These are phyloP conservation scores for Cenchrus americanus DNA, from an alignment of 176 grass and related monocot genomes.

Conservation along the genomic window DNA sequence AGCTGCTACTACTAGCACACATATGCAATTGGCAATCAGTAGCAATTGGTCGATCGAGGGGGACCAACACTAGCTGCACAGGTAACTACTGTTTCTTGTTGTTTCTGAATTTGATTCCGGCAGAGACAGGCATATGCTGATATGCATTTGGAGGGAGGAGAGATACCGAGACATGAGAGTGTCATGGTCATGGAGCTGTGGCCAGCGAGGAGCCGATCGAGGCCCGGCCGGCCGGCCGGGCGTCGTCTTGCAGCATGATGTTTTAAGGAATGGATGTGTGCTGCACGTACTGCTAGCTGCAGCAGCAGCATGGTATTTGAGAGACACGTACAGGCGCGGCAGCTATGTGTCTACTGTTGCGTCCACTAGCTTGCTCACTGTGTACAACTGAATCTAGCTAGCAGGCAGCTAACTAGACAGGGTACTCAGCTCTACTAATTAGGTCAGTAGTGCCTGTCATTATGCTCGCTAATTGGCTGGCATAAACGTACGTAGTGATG, in stretches of 20 bases:
- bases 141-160: no score
- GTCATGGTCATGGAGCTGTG: no score
- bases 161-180: no score
- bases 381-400: neutral
- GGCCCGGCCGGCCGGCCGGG: no score
- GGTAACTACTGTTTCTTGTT: neutral
- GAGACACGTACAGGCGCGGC: neutral
- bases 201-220: no score
- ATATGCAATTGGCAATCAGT: neutral
- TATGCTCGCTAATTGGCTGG: slow-evolving; percentile 22
- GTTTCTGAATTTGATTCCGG: neutral
- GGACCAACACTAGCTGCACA: neutral
- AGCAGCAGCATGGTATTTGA: no score
- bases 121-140: no score
- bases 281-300: no score
- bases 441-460: slow-evolving; percentile 20
- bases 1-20: slow-evolving; percentile 29
- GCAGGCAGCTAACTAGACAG: neutral
- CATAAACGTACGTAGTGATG: neutral
- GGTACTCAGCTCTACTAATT: neutral
- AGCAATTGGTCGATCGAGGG: slow-evolving; percentile 13
- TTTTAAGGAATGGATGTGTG: no score
- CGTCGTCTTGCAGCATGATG: no score
- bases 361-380: slow-evolving; percentile 20
- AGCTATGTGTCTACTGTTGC: slow-evolving; percentile 17